phyloP scores from a whole-genome alignment of 495 filamentous ascomycete genomes.

The Friedmanniomyces endolithicus region DNA sequence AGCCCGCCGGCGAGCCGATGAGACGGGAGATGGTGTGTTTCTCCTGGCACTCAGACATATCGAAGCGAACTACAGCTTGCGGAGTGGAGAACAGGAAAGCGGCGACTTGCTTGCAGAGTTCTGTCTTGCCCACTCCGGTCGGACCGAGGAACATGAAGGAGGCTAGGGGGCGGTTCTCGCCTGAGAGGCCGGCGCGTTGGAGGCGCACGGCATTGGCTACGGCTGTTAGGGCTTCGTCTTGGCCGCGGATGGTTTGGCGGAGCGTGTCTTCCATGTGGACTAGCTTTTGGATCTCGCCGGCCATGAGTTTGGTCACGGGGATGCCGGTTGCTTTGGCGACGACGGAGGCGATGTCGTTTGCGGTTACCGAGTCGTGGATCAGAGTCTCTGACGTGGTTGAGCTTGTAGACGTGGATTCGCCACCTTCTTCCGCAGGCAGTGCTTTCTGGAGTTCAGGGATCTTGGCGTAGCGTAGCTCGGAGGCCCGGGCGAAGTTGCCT shows the following conservation, averaged over 20 bases:
- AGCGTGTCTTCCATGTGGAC: slow-evolving; percentile 91
- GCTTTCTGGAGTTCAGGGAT: slow-evolving; percentile 71
- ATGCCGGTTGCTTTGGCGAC: slow-evolving; percentile 88
- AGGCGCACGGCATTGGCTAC: slow-evolving; percentile 88
- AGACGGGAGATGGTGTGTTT: slow-evolving; percentile 90
- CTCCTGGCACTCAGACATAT: slow-evolving; percentile 97
- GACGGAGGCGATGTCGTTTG: slow-evolving; percentile 86
- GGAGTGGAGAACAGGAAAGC: slow-evolving; percentile 87
- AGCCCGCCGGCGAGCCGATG: slow-evolving; percentile 85
- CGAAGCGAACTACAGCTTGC: slow-evolving; percentile 78
- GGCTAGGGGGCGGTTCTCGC: slow-evolving; percentile 80
- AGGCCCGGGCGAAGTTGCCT: slow-evolving; percentile 81
- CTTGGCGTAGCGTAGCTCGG: slow-evolving; percentile 72
- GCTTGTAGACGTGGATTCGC: slow-evolving; percentile 28
- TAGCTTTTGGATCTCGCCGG: slow-evolving; percentile 81
- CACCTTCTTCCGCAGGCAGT: slow-evolving; percentile 55
- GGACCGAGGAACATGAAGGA: slow-evolving; percentile 97
- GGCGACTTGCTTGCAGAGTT: slow-evolving; percentile 92
- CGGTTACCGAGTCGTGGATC: slow-evolving; percentile 83
- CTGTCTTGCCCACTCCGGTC: slow-evolving; percentile 94
- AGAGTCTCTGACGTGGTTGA: slow-evolving; percentile 41
- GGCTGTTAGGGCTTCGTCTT: slow-evolving; percentile 83
- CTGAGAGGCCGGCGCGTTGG: slow-evolving; percentile 83
- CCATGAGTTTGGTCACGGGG: slow-evolving; percentile 78
- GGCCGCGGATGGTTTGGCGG: slow-evolving; percentile 71